A percentile compares a stretch with the other conserved stretches of the same genome.
Conservation (phyloP, 108 stramenopile species). For the Nitzschia inconspicua region DNA sequence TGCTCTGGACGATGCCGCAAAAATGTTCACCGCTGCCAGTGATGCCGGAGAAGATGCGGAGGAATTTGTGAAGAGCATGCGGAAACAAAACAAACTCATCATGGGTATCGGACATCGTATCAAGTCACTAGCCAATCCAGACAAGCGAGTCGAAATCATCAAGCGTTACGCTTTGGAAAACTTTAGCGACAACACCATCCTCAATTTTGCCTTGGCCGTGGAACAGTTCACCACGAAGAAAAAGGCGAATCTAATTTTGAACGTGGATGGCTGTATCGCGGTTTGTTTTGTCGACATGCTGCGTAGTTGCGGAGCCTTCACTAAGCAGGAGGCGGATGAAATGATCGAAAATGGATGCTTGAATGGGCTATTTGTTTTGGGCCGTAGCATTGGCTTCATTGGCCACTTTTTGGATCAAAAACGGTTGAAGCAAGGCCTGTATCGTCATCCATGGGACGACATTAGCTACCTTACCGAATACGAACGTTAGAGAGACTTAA, state of each 20-base stretch:
- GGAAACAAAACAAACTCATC: constrained; percentile 81
- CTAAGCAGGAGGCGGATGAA: constrained; percentile 82
- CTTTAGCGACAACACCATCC: constrained; percentile 77
- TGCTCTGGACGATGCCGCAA: constrained; percentile 81
- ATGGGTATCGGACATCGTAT: constrained; percentile 93
- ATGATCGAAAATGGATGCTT: constrained; percentile 84
- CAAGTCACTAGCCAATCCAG: constrained; percentile 82
- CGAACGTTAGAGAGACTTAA: neutral
- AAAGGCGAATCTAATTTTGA: constrained; percentile 85
- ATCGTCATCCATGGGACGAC: constrained; percentile 91
- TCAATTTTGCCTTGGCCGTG: constrained; percentile 84
- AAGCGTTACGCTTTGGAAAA: constrained; percentile 81
- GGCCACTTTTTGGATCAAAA: constrained; percentile 92
- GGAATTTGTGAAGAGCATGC: constrained; percentile 79
- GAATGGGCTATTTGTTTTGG: constrained; percentile 89
- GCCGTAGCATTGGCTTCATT: constrained; percentile 86
- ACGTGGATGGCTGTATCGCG: constrained; percentile 94
- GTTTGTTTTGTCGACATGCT: constrained; percentile 91
- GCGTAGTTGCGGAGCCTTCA: constrained; percentile 87
- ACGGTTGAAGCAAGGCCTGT: constrained; percentile 88
- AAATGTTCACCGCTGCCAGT: constrained; percentile 69
- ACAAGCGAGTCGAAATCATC: constrained; percentile 85
- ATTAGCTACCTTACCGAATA: constrained; percentile 65
- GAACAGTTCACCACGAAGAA: constrained; percentile 90
- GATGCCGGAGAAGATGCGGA: constrained; percentile 65